Evolutionary conservation across 2,329 filamentous ascomycete species (phyloP).

Genomic region (Beauveria asiatica): DNA sequence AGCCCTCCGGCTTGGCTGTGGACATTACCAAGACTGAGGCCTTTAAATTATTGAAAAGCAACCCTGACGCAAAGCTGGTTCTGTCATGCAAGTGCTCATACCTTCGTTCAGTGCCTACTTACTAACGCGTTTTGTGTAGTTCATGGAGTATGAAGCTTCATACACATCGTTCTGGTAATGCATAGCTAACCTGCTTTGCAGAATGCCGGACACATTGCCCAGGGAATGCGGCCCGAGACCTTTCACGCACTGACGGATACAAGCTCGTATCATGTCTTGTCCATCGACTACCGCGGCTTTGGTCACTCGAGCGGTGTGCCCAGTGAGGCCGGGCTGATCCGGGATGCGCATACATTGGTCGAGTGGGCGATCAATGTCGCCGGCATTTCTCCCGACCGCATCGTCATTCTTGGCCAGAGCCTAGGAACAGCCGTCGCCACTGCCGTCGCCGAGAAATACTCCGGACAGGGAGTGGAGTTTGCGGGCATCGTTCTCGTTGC

Average conservation of each 20-base stretch:
- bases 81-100: constrained; percentile 47
- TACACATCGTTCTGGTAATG: neutral
- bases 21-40: constrained; percentile 49
- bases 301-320: constrained; percentile 73
- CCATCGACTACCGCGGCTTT: constrained; percentile 86
- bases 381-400: constrained; percentile 58
- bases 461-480: constrained; percentile 54
- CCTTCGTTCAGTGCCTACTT: neutral
- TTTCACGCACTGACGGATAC: constrained; percentile 71
- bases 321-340: constrained; percentile 71
- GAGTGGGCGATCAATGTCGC: constrained; percentile 61
- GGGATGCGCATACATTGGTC: constrained; percentile 65
- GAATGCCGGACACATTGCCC: constrained; percentile 81
- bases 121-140: constrained; percentile 28
- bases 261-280: constrained; percentile 70
- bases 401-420: constrained; percentile 78
- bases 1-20: constrained; percentile 38
- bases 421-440: constrained; percentile 78
- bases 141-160: constrained; percentile 41
- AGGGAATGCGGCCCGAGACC: constrained; percentile 64
- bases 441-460: constrained; percentile 64
- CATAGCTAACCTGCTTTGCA: constrained; percentile 26
- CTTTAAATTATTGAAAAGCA: constrained; percentile 53
- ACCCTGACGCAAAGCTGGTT: constrained; percentile 55
- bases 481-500: constrained; percentile 74